Percentiles rank a stretch among this genome's conserved stretches.
Evolutionary conservation across 768 basidiomycete species (phyloP).

Genomic region (Podaxis carcinomalis): DNA sequence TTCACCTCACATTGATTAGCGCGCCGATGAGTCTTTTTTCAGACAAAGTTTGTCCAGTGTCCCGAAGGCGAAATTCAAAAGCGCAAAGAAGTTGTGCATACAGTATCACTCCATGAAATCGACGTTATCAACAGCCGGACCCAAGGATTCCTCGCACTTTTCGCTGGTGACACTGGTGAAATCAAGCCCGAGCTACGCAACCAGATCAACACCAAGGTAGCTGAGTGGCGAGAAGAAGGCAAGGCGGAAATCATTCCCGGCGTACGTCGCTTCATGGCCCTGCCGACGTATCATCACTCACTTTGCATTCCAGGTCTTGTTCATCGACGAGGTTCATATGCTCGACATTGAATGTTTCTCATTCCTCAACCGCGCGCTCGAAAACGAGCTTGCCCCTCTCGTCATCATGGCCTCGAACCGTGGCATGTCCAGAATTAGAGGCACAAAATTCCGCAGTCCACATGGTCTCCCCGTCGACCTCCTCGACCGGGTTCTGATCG

Average conservation of each 20-base stretch:
- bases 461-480: constrained; percentile 95
- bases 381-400: constrained; percentile 88
- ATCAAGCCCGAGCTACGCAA: constrained; percentile 95
- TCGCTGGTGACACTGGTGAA: constrained; percentile 96
- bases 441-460: constrained; percentile 90
- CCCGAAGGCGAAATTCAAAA: constrained; percentile 98
- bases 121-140: constrained; percentile 99
- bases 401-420: constrained; percentile 99
- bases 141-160: constrained; percentile 95
- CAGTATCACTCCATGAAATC: constrained; percentile 96
- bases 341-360: constrained; percentile 99
- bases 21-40: constrained; percentile 11
- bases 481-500: constrained; percentile 92
- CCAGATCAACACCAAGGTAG: constrained; percentile 96
- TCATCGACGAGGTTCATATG: constrained; percentile 99
- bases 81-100: constrained; percentile 95
- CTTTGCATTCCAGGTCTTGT: constrained; percentile 64
- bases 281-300: not conserved
- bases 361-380: constrained; percentile 94
- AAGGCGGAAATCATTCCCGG: constrained; percentile 98
- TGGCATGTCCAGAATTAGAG: constrained; percentile 91
- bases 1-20: constrained; percentile 4
- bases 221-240: constrained; percentile 97
- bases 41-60: constrained; percentile 98
- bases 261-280: constrained; percentile 40